Evolutionary conservation across 495 filamentous ascomycete species (phyloP), one percentile per base, ranked within the genome.

Genomic region (Clohesyomyces aquaticus): DNA sequence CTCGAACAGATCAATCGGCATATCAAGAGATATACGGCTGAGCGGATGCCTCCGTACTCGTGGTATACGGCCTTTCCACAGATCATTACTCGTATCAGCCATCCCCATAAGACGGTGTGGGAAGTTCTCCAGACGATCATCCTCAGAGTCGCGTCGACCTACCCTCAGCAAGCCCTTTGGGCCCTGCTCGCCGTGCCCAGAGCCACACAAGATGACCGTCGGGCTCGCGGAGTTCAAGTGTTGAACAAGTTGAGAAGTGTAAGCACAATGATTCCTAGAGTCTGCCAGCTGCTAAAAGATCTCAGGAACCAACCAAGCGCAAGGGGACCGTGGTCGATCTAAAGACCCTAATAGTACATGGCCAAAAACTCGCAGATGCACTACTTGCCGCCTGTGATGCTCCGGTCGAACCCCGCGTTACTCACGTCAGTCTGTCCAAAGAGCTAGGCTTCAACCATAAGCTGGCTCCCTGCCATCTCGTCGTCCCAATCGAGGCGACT

Each of bases 161-260:
- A 96, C 72, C 93, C 94, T 2, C 88, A 90, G 68, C 94, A 98
- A 75, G 88, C 93, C n/a, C 74, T 98, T 48, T 99, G 94, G 95
- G 90, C 86, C 62, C 77, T 98, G 12, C 83, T 97, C 54, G 90
- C 93, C 4, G 87, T 96, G 19, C 87, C 89, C 67, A 84, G 84
- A 43, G 80, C 84, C 1, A 78, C 71, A 19, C 71, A 79, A 42
- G 56, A 62, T 10, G 83, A 87, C 25, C 77, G 88, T 19, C 79
- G 77, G 21, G 69, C 65, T 19, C 79, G 87, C 21, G 88, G 85
- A 0, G 67, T 70, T 4, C 75, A 76, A 35, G 77, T 88, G 16
- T 61, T 70, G 38, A 55, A 48, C n/a, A 72, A 69, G 48, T 28
- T 63, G 41, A 67, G 78, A 55, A 61, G 71, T 9, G 82, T 82